A percentile compares a stretch with the other conserved stretches of the same genome.
These are phyloP conservation scores for Lichtheimia corymbifera DNA, from an alignment of 371 early-diverging fungal genomes.

Conservation along the genomic window DNA sequence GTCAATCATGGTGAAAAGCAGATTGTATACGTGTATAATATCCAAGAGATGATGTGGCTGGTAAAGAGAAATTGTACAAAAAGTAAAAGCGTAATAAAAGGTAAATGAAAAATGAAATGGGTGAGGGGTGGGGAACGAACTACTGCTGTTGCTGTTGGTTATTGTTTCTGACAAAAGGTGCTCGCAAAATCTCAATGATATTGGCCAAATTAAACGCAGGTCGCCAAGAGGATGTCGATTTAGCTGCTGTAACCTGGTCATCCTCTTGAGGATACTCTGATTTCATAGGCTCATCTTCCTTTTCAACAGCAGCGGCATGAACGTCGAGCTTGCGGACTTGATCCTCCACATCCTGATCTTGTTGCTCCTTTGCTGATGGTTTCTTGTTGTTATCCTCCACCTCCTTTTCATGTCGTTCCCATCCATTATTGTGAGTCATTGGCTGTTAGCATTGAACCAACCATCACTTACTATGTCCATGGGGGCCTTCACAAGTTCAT, in stretches of 20 bases:
- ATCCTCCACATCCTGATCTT: no score
- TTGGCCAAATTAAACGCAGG: background rate
- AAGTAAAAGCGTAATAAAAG: no score
- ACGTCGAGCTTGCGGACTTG: background rate
- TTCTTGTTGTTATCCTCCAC: no score
- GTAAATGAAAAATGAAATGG: no score
- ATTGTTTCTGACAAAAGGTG: background rate
- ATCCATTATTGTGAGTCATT: background rate
- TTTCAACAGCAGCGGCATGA: background rate
- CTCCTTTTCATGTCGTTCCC: background rate
- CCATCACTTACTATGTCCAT: background rate
- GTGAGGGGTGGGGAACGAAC: no score
- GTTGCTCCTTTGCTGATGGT: no score
- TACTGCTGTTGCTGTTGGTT: no score
- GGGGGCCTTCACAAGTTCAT: background rate
- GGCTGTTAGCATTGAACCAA: background rate
- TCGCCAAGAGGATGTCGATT: slow-evolving; percentile 2
- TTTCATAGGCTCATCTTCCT: background rate
- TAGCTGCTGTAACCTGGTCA: background rate
- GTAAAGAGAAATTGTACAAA: no score
- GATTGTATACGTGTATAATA: no score
- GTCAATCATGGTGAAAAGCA: no score
- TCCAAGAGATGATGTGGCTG: no score
- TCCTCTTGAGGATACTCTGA: background rate
- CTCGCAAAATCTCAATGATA: background rate